Evolutionary conservation across 257 asterid species (phyloP).

Genomic region (Dorcoceras hygrometricum): DNA sequence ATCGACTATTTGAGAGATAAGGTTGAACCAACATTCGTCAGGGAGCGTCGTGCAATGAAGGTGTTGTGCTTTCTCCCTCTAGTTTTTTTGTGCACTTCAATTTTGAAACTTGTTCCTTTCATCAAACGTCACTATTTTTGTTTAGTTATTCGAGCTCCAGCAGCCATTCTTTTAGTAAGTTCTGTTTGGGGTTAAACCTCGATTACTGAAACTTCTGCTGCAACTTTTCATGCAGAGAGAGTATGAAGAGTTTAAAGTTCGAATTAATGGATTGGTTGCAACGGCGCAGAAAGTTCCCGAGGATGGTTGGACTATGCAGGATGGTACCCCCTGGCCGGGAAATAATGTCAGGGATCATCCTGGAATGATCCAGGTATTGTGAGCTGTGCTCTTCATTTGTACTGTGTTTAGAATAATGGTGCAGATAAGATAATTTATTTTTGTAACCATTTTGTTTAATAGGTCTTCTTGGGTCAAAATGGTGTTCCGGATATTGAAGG

Average conservation of each 20-base stretch:
- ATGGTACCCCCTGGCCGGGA: conserved; percentile 60
- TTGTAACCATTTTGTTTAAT: conserved; percentile 3
- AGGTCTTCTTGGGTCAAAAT: conserved; percentile 51
- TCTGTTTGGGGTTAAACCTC: background rate
- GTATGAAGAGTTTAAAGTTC: conserved; percentile 52
- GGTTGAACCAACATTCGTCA: conserved; percentile 69
- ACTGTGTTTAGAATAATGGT: background rate
- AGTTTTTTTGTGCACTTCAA: background rate
- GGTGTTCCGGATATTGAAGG: conserved; percentile 51
- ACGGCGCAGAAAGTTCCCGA: conserved; percentile 55
- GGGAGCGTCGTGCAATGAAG: conserved; percentile 97
- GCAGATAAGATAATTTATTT: background rate
- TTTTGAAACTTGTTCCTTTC: no score
- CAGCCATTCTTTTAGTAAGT: background rate
- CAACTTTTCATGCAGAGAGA: conserved; percentile 40
- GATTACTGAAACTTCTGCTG: background rate
- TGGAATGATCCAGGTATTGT: conserved; percentile 54
- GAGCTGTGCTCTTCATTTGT: conserved; percentile 1
- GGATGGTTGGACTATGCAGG: conserved; percentile 62
- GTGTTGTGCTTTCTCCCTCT: conserved; percentile 24
- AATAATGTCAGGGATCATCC: conserved; percentile 56
- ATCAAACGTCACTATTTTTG: no score
- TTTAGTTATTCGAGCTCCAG: background rate
- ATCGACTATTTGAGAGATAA: conserved; percentile 82
- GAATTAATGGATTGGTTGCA: conserved; percentile 49